Evolutionary conservation across 2,329 filamentous ascomycete species (phyloP).

Genomic region (Biscogniauxia sp.): DNA sequence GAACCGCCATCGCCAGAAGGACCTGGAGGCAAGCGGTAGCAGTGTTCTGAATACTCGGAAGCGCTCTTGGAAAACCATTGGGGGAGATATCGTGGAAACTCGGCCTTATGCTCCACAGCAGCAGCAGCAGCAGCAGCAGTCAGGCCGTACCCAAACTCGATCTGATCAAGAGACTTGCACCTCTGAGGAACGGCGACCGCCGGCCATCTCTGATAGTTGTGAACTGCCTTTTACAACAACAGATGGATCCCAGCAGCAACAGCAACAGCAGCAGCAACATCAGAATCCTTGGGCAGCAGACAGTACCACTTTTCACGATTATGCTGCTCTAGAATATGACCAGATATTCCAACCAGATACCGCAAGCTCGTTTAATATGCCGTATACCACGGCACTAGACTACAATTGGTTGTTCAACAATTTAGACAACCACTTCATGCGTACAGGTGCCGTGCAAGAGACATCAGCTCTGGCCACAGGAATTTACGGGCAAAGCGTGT

Average conservation of each 20-base stretch:
- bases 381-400: conserved; percentile 60
- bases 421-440: conserved; percentile 33
- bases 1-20: conserved; percentile 50
- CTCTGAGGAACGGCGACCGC: neutral
- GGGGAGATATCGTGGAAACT: neutral
- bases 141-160: too few species aligned
- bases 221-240: neutral
- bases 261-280: too few species aligned
- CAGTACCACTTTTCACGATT: conserved; percentile 15
- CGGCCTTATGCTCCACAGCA: neutral
- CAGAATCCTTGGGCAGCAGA: neutral
- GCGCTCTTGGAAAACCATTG: conserved; percentile 47
- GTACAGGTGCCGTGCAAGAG: neutral
- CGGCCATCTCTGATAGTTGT: neutral
- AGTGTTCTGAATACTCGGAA: conserved; percentile 54
- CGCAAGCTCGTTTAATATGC: conserved; percentile 63
- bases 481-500: neutral
- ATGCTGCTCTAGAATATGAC: conserved; percentile 38
- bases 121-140: too few species aligned
- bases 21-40: conserved; percentile 49
- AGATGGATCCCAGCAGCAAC: neutral
- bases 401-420: conserved; percentile 64
- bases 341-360: conserved; percentile 60
- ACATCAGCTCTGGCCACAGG: neutral
- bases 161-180: too few species aligned